These are phyloP conservation scores for Colletotrichum australisinense DNA, from an alignment of 2,329 filamentous ascomycete species.

Conservation along the genomic window DNA sequence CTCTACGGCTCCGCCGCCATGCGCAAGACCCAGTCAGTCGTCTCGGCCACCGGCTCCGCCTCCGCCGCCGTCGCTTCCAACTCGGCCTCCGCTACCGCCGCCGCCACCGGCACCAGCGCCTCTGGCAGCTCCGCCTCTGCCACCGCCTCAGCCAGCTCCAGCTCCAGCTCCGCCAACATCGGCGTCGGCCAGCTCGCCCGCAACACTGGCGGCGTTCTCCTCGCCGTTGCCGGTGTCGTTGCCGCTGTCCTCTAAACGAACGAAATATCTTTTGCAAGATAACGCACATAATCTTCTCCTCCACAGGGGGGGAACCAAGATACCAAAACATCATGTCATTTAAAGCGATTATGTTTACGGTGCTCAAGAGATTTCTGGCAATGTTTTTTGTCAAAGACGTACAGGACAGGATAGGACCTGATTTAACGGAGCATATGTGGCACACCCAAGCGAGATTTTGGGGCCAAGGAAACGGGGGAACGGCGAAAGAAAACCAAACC, in stretches of 20 bases:
- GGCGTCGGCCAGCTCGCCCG: constrained; percentile 45
- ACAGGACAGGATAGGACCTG: neutral
- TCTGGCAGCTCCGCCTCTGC: constrained; percentile 33
- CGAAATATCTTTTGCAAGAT: neutral
- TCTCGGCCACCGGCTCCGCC: constrained; percentile 39
- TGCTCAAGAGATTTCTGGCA: neutral
- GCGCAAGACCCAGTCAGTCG: constrained; percentile 38
- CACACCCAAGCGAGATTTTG: neutral
- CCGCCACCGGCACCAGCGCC: constrained; percentile 37
- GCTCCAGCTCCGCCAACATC: constrained; percentile 38
- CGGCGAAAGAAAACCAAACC: neutral
- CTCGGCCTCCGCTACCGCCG: constrained; percentile 37
- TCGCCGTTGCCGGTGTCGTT: constrained; percentile 51
- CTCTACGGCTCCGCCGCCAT: constrained; percentile 51
- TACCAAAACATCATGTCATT: constrained; percentile 11
- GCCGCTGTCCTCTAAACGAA: constrained; percentile 49
- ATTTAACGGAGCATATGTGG: neutral
- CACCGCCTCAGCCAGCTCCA: constrained; percentile 36
- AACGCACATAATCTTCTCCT: neutral
- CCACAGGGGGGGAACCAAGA: neutral
- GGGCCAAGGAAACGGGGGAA: neutral
- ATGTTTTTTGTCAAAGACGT: neutral
- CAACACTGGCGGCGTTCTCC: constrained; percentile 48
- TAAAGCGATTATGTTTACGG: neutral
- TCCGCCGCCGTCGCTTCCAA: constrained; percentile 39